Evolutionary conservation across 2,329 filamentous ascomycete genomes (phyloP).

Genomic region (Lasiodiplodia gonubiensis): DNA sequence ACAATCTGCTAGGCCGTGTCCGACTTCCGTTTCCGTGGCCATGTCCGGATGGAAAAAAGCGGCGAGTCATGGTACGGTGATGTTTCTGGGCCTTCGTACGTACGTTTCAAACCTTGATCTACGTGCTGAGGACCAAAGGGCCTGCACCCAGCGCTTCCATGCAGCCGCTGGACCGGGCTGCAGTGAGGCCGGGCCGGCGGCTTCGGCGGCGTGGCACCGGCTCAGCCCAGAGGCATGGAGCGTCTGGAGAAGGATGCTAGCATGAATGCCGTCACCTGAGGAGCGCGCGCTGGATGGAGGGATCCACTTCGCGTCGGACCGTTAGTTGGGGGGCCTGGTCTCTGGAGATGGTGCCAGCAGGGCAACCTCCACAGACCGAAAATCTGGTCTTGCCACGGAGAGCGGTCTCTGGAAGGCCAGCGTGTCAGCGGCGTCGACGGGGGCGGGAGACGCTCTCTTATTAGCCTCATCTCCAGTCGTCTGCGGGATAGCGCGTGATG

Average conservation of each 20-base stretch:
- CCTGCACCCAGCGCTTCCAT: background rate
- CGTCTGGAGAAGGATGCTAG: background rate
- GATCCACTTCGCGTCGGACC: slow-evolving; percentile 29
- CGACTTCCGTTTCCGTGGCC: slow-evolving; percentile 6
- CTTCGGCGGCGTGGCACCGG: slow-evolving; percentile 9
- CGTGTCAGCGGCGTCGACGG: slow-evolving; percentile 10
- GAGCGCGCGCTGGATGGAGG: slow-evolving; percentile 14
- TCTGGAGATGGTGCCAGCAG: slow-evolving; percentile 12
- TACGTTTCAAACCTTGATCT: slow-evolving; percentile 16
- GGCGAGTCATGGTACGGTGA: slow-evolving; percentile 17
- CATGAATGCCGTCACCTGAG: slow-evolving; percentile 19
- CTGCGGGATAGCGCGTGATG: slow-evolving; percentile 22
- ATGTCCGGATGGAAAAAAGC: slow-evolving; percentile 8
- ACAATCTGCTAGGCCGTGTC: background rate
- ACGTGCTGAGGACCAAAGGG: background rate
- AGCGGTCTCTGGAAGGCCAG: background rate
- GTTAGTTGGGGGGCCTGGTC: slow-evolving; percentile 24
- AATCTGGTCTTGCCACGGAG: background rate
- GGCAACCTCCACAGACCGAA: background rate
- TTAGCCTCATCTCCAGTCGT: slow-evolving; percentile 15
- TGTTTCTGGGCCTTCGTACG: slow-evolving; percentile 18
- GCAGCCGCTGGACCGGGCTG: background rate
- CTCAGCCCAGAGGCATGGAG: background rate
- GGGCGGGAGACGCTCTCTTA: slow-evolving; percentile 15
- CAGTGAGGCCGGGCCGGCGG: background rate